Evolutionary conservation across 495 filamentous ascomycete species (phyloP).

Genomic region (Halenospora varia): DNA sequence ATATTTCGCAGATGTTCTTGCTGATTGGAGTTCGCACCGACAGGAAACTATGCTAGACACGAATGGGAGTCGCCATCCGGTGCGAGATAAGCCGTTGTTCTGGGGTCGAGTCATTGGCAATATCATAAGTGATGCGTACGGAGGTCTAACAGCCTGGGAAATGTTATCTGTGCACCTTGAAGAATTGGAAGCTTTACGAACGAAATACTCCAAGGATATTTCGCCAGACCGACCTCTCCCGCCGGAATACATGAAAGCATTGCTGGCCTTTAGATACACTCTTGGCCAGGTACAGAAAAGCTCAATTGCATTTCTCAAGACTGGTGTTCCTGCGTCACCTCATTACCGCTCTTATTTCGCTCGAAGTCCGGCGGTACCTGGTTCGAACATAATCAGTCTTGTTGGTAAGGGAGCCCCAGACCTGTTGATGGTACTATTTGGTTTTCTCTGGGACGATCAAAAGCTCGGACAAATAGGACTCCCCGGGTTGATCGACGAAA

Average conservation of each 20-base stretch:
- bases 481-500: constrained; percentile 38
- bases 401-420: neutral
- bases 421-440: neutral
- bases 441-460: constrained; percentile 12
- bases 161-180: constrained; percentile 27
- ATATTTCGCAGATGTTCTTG: constrained; percentile 38
- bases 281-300: constrained; percentile 27
- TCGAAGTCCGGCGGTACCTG: neutral
- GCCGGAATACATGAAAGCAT: constrained; percentile 29
- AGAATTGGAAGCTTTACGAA: constrained; percentile 25
- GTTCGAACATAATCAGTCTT: neutral
- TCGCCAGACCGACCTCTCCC: constrained; percentile 31
- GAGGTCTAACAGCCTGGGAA: constrained; percentile 25
- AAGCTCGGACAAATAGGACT: constrained; percentile 29
- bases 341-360: neutral
- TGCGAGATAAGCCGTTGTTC: constrained; percentile 23
- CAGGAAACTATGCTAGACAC: constrained; percentile 30
- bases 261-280: constrained; percentile 32
- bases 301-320: constrained; percentile 9
- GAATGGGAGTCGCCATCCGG: constrained; percentile 26
- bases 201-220: constrained; percentile 28
- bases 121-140: constrained; percentile 26
- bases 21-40: constrained; percentile 39
- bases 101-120: constrained; percentile 32
- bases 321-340: neutral